Percentiles rank a stretch among this genome's conserved stretches.
Conservation (phyloP, 2,329 filamentous ascomycete genomes). For the Monosporascus cannonballus region DNA sequence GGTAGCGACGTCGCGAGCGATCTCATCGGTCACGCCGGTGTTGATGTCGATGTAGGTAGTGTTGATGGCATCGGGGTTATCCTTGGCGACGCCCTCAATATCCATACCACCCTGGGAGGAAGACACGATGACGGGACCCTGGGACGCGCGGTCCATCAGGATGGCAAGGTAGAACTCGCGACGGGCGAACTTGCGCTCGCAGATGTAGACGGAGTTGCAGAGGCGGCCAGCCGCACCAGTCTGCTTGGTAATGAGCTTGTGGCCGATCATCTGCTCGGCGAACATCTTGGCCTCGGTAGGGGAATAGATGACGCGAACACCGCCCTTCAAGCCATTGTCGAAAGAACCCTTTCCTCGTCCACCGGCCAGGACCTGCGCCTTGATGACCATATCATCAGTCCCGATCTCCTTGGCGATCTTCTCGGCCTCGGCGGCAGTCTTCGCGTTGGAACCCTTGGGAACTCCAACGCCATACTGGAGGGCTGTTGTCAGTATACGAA, state of each 20-base stretch:
- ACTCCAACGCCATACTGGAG: constrained; percentile 86
- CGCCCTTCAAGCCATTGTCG: constrained; percentile 97
- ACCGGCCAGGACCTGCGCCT: constrained; percentile 96
- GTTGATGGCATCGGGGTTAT: constrained; percentile 91
- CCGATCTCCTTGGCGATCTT: constrained; percentile 83
- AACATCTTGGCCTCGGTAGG: constrained; percentile 95
- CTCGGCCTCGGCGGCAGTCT: constrained; percentile 81
- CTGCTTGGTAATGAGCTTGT: constrained; percentile 99
- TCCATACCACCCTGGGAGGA: constrained; percentile 99
- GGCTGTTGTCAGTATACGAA: constrained; percentile 18
- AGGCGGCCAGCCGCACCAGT: constrained; percentile 88
- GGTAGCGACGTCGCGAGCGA: constrained; percentile 81
- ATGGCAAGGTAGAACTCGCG: constrained; percentile 99
- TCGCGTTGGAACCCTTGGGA: constrained; percentile 82
- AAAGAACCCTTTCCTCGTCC: constrained; percentile 97
- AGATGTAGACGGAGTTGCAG: constrained; percentile 97
- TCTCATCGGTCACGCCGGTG: constrained; percentile 88
- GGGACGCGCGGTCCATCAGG: constrained; percentile 91
- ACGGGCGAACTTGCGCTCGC: constrained; percentile 98
- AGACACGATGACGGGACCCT: constrained; percentile 91
- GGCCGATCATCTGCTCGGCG: constrained; percentile 98
- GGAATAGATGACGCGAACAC: constrained; percentile 98
- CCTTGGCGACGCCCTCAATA: constrained; percentile 97
- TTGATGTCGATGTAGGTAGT: constrained; percentile 94
- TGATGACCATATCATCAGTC: constrained; percentile 97